Evolutionary conservation across 306 rosid species (phyloP), one percentile per base, ranked within the genome.

Genomic region (Quercus rubra): DNA sequence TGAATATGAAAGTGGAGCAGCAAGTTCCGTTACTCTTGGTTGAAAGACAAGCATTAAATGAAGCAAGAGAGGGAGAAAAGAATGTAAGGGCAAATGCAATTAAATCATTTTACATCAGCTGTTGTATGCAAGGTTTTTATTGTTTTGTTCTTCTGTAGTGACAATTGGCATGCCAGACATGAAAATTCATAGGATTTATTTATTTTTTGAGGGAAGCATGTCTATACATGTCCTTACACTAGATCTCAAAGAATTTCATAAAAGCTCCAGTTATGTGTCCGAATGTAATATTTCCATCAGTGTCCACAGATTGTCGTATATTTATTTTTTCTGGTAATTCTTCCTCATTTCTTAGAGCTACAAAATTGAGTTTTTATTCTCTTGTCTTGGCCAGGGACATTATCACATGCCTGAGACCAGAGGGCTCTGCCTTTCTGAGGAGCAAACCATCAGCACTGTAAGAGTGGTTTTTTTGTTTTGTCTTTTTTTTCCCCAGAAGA

Each of bases 21-120:
- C 89, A 93, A 81, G 85, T 96, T 83, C 99, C 99, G 5, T 83
- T 96, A 78, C 96, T 96, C 75, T 85, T 96, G 91, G 99, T 96
- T 46, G 98, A 96, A 90, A 89, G 98, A 82, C 92, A 93, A 88
- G 99, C 99, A 23, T 85, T 96, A 64, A 96, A 96, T 57, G 99
- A 96, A 89, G 99, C 99, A 27, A 91, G 99, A 82, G 97, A 89
- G 73, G 99, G 99, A 83, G 99, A 96, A 79, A 93, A 84, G 88
- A 86, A 93, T 87, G 99, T 95, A 89, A 91, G 92, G 58, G 73
- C 74, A 80, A 74, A 20, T 67, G 57, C 27, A 77, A 82, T 72
- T 55, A 77, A 73, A 83, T 80, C 74, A 70, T 56, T 55, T 71
- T n/a, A 25, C 58, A 43, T 61, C 68, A 33, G 73, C 74, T 81